Conservation (phyloP, 2,329 filamentous ascomycete genomes). For the Colletotrichum sp. region DNA sequence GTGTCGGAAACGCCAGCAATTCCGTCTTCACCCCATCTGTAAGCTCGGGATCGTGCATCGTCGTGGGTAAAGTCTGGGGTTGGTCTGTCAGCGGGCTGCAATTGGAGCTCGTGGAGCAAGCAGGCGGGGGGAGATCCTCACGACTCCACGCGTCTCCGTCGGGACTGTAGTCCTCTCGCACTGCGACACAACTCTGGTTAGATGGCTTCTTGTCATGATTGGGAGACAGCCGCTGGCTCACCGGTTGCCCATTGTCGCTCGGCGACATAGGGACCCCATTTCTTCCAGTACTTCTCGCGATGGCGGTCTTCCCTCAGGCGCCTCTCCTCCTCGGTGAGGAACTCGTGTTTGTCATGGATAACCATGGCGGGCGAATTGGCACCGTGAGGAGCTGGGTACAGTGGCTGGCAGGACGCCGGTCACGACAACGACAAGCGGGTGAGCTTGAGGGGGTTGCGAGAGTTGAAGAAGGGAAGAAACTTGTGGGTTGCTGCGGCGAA, state of each 20-base stretch:
- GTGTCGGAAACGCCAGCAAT: slow-evolving; percentile 94
- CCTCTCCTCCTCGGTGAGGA: slow-evolving; percentile 88
- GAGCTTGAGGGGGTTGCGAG: slow-evolving; percentile 4
- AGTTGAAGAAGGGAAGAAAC: neutral
- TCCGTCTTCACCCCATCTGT: slow-evolving; percentile 95
- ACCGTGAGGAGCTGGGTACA: neutral
- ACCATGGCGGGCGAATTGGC: slow-evolving; percentile 66
- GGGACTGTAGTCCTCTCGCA: slow-evolving; percentile 88
- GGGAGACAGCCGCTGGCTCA: slow-evolving; percentile 41
- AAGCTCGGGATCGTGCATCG: slow-evolving; percentile 85
- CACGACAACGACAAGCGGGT: neutral
- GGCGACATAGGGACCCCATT: slow-evolving; percentile 93
- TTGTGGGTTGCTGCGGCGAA: slow-evolving; percentile 14
- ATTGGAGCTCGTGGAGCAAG: slow-evolving; percentile 12
- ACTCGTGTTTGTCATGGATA: slow-evolving; percentile 85
- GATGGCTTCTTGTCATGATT: neutral
- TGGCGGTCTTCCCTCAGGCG: slow-evolving; percentile 86
- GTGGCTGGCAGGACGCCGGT: neutral
- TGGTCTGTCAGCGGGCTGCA: slow-evolving; percentile 20
- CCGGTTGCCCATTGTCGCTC: slow-evolving; percentile 97
- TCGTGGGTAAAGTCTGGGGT: slow-evolving; percentile 88
- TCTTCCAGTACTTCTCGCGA: slow-evolving; percentile 93
- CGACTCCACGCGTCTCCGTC: slow-evolving; percentile 96
- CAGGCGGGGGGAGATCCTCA: slow-evolving; percentile 52
- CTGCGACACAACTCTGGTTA: slow-evolving; percentile 43